Percentiles rank a stretch among this genome's conserved stretches.
Conservation (phyloP, 352 stramenopile genomes). For the Globisporangium heterothallicum region DNA sequence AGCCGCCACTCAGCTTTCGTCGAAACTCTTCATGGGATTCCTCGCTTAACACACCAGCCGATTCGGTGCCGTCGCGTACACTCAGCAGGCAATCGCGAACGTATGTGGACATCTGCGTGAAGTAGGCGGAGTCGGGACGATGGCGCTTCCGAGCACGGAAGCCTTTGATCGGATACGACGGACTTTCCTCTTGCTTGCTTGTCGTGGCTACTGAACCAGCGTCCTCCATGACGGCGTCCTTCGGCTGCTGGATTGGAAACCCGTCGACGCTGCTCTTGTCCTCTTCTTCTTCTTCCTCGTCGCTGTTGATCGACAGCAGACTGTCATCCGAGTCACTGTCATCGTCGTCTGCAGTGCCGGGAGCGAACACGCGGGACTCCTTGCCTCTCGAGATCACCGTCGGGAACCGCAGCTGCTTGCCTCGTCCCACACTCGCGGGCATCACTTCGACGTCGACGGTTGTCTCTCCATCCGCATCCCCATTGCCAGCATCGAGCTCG, state of each 20-base stretch:
- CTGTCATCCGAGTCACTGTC: conserved; percentile 58
- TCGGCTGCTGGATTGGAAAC: neutral
- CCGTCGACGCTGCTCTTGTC: conserved; percentile 17
- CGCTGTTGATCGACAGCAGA: conserved; percentile 65
- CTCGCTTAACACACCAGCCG: conserved; percentile 43
- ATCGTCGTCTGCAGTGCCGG: conserved; percentile 22
- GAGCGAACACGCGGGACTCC: conserved; percentile 42
- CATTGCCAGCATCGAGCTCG: conserved; percentile 13
- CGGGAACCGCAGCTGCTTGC: conserved; percentile 78
- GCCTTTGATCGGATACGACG: conserved; percentile 65
- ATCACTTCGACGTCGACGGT: conserved; percentile 60
- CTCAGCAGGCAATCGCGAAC: conserved; percentile 78
- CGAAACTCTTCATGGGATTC: conserved; percentile 69
- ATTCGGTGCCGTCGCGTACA: conserved; percentile 48
- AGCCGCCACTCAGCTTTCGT: conserved; percentile 49
- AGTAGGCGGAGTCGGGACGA: conserved; percentile 76
- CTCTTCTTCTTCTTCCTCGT: conserved; percentile 56
- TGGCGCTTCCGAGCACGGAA: conserved; percentile 71
- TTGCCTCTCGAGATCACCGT: conserved; percentile 67
- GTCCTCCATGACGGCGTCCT: conserved; percentile 2
- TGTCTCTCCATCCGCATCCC: conserved; percentile 10
- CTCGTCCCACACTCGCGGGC: conserved; percentile 57
- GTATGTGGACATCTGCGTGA: conserved; percentile 82
- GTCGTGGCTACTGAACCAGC: conserved; percentile 15
- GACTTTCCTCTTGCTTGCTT: conserved; percentile 5